phyloP scores from a whole-genome alignment of 208 protist genomes.

The Leptomonas pyrrhocoris region DNA sequence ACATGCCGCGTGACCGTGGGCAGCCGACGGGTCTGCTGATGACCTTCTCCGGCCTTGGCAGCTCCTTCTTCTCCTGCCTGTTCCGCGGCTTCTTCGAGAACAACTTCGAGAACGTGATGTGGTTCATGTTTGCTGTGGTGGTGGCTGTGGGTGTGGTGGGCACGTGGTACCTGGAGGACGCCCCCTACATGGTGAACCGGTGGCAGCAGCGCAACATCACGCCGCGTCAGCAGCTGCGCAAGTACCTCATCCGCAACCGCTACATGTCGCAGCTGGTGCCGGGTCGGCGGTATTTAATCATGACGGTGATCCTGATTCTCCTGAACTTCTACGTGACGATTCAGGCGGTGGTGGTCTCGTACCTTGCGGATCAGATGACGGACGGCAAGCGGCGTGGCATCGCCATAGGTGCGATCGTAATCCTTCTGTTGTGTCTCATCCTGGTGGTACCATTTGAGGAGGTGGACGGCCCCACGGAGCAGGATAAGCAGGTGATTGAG shows the following conservation, averaged over 20 bases:
- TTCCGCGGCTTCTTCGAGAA: constrained; percentile 49
- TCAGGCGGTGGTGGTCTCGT: constrained; percentile 47
- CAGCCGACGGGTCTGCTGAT: constrained; percentile 50
- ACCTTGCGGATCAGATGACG: constrained; percentile 31
- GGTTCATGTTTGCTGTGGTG: constrained; percentile 41
- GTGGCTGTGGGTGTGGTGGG: constrained; percentile 35
- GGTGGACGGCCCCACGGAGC: constrained; percentile 37
- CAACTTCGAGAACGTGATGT: constrained; percentile 41
- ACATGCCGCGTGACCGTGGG: constrained; percentile 63
- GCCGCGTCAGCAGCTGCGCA: constrained; percentile 27
- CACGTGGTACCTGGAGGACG: constrained; percentile 45
- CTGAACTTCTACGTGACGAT: constrained; percentile 65
- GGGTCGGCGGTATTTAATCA: constrained; percentile 42
- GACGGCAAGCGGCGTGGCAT: constrained; percentile 36
- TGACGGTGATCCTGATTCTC: constrained; percentile 36
- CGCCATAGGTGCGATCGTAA: constrained; percentile 45
- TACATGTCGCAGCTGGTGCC: constrained; percentile 66
- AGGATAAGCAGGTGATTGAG: constrained; percentile 45
- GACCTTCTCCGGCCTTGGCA: constrained; percentile 56
- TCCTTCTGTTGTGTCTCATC: constrained; percentile 30
- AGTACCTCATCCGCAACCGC: constrained; percentile 54
- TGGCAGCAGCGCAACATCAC: constrained; percentile 37
- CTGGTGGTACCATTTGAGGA: constrained; percentile 37
- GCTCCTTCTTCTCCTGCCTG: constrained; percentile 48
- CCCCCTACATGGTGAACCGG: constrained; percentile 51